Evolutionary conservation across 2,329 filamentous ascomycete genomes (phyloP).

Genomic region (Aotearoamyces nothofagi): DNA sequence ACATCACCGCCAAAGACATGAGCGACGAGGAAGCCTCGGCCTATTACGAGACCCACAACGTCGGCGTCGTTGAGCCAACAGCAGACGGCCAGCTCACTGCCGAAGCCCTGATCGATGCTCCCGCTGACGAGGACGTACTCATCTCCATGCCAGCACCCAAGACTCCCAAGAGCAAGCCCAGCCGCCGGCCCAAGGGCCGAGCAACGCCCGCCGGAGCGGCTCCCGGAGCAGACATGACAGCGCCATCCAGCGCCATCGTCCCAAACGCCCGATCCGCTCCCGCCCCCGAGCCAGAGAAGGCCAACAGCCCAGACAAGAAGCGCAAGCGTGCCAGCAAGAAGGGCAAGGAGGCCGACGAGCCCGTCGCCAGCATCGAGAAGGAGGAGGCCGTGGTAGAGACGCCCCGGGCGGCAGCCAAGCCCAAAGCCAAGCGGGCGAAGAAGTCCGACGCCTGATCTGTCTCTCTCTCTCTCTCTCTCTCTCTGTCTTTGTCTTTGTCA

Average conservation of each 20-base stretch:
- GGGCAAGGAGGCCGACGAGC: conserved; percentile 22
- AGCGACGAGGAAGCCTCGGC: conserved; percentile 40
- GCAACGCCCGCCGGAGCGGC: conserved; percentile 23
- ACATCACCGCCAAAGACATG: conserved; percentile 43
- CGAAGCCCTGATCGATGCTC: conserved; percentile 30
- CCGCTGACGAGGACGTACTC: conserved; percentile 24
- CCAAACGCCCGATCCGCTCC: conserved; percentile 8
- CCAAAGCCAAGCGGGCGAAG: too few species aligned
- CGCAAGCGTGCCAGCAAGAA: conserved; percentile 43
- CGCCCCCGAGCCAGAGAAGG: conserved; percentile 7
- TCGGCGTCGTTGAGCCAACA: conserved; percentile 31
- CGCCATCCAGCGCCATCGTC: conserved; percentile 9
- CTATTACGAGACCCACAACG: conserved; percentile 43
- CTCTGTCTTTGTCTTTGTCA: too few species aligned
- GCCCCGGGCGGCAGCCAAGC: too few species aligned
- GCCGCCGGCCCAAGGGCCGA: conserved; percentile 24
- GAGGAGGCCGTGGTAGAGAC: too few species aligned
- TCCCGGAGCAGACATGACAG: conserved; percentile 8
- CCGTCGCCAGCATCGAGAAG: conserved; percentile 19
- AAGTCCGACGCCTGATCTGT: too few species aligned
- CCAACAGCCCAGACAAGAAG: conserved; percentile 44
- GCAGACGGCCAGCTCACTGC: conserved; percentile 27
- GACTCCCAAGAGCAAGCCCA: conserved; percentile 37
- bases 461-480: too few species aligned
- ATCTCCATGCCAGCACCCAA: conserved; percentile 30